A percentile compares a stretch with the other conserved stretches of the same genome.
Conservation (phyloP, 163 green algal genomes). For the Chlamydomonas reinhardtii region DNA sequence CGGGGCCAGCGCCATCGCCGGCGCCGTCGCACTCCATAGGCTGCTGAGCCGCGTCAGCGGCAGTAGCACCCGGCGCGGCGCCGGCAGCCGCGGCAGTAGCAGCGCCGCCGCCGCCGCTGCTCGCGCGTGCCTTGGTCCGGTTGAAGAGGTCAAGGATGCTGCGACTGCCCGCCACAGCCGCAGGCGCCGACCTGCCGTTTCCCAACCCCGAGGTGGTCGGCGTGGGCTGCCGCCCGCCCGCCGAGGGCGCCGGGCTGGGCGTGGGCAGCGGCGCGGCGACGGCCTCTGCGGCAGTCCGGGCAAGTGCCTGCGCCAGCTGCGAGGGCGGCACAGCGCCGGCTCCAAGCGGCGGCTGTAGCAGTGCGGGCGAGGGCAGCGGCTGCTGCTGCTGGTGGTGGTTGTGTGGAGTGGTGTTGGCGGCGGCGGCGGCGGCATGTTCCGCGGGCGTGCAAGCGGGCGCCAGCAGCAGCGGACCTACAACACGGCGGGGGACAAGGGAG, state of each 20-base stretch:
- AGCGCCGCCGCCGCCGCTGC: no score
- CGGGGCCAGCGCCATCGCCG: no score
- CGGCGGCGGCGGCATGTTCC: no score
- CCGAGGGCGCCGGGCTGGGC: not conserved
- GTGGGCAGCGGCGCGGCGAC: not conserved
- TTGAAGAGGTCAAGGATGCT: not conserved
- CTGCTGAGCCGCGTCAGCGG: not conserved
- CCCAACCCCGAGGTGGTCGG: no score
- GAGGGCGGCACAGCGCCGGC: not conserved
- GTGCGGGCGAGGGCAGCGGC: not conserved
- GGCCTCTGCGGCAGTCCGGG: not conserved
- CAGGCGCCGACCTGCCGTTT: no score
- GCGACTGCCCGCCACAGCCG: no score
- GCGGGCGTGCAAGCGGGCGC: constrained; percentile 10
- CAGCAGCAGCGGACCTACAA: constrained; percentile 1
- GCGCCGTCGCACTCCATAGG: not conserved
- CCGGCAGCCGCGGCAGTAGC: no score
- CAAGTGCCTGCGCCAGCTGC: not conserved
- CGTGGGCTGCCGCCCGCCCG: not conserved
- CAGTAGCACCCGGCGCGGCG: no score
- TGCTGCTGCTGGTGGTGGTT: not conserved
- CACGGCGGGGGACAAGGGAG: not conserved
- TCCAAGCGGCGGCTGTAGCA: no score
- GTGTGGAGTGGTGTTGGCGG: no score
- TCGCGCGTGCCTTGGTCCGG: not conserved